A percentile compares a stretch with the other conserved stretches of the same genome.
These are phyloP conservation scores for Ophiocordyceps camponoti-saundersi DNA, from an alignment of 2,329 filamentous ascomycete species.

Conservation along the genomic window DNA sequence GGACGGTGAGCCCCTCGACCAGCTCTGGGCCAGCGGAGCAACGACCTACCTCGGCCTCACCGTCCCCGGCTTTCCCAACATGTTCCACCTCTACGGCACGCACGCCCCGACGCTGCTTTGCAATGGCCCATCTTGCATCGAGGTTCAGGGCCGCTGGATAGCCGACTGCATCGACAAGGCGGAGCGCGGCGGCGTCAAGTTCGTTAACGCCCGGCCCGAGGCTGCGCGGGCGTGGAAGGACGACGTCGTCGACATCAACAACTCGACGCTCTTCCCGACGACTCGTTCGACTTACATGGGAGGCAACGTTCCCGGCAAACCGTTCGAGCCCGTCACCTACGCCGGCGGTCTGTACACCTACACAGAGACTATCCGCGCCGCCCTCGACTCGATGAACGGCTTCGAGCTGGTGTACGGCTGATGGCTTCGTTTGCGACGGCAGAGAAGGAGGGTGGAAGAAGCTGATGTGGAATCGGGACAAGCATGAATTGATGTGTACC, in stretches of 20 bases:
- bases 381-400: conserved; percentile 17
- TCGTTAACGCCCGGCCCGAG: conserved; percentile 29
- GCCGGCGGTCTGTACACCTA: conserved; percentile 22
- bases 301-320: conserved; percentile 34
- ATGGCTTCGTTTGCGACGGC: not conserved
- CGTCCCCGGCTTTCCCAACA: conserved; percentile 27
- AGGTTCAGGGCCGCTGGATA: conserved; percentile 41
- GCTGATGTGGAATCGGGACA: too few relatives aligned
- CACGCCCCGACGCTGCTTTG: conserved; percentile 38
- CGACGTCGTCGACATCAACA: conserved; percentile 25
- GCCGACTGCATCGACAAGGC: conserved; percentile 31
- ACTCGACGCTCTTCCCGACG: conserved; percentile 29
- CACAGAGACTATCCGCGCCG: conserved; percentile 12
- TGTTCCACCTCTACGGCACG: conserved; percentile 35
- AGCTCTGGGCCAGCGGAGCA: conserved; percentile 24
- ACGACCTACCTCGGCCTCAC: conserved; percentile 27
- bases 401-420: conserved; percentile 12
- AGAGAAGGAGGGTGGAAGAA: too few relatives aligned
- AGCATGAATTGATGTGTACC: too few relatives aligned
- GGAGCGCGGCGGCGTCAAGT: conserved; percentile 24
- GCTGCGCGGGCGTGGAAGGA: conserved; percentile 31
- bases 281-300: conserved; percentile 38
- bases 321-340: conserved; percentile 32
- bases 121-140: conserved; percentile 37
- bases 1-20: conserved; percentile 16